A percentile compares a stretch with the other conserved stretches of the same genome.
phyloP scores from a whole-genome alignment of 768 basidiomycete genomes.

The Leccinum ochraceum region DNA sequence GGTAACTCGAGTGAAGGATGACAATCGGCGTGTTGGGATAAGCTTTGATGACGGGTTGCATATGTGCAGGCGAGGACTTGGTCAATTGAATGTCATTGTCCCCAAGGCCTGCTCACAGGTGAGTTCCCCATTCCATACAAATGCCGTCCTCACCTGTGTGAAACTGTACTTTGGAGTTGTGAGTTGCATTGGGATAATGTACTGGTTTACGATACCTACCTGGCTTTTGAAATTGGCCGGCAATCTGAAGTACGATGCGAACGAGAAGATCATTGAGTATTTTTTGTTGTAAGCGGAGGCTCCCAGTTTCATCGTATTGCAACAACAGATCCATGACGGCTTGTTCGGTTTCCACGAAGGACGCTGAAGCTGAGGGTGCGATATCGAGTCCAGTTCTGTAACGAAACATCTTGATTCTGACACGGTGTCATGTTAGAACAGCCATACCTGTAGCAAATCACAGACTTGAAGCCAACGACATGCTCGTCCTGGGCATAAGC shows the following conservation, averaged over 20 bases:
- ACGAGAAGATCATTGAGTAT: constrained; percentile 69
- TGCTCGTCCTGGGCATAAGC: constrained; percentile 42
- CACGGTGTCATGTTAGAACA: neutral
- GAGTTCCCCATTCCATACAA: neutral
- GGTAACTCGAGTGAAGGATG: constrained; percentile 76
- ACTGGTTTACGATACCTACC: constrained; percentile 38
- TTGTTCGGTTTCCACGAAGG: constrained; percentile 31
- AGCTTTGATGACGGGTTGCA: constrained; percentile 69
- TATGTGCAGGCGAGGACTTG: constrained; percentile 59
- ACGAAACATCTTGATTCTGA: neutral
- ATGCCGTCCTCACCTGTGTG: constrained; percentile 51
- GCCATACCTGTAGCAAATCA: constrained; percentile 60
- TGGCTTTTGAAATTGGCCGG: constrained; percentile 56
- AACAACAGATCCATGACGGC: constrained; percentile 35
- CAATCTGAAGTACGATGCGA: constrained; percentile 51
- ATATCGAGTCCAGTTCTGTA: constrained; percentile 66
- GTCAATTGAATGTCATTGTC: constrained; percentile 67
- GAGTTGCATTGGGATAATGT: neutral
- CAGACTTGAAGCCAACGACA: constrained; percentile 74
- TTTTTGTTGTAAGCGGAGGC: constrained; percentile 60
- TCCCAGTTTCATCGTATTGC: constrained; percentile 37
- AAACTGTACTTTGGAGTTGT: constrained; percentile 63
- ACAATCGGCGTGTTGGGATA: constrained; percentile 63
- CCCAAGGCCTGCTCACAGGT: constrained; percentile 48
- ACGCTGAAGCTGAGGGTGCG: constrained; percentile 26